Percentiles rank a stretch among this genome's conserved stretches.
phyloP scores from a whole-genome alignment of 306 rosid genomes.

The Prosopis cineraria region DNA sequence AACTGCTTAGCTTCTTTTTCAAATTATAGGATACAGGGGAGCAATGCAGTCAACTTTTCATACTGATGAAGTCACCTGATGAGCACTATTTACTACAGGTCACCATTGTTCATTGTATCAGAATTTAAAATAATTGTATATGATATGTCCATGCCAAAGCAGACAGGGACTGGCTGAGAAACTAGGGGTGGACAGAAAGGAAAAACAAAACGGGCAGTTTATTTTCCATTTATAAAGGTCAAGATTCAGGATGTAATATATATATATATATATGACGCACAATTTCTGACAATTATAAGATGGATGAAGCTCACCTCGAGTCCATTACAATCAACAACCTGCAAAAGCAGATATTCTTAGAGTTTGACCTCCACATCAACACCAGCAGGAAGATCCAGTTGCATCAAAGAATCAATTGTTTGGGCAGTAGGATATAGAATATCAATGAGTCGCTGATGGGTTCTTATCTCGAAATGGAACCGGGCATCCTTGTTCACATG shows the following conservation, averaged over 20 bases:
- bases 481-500: slow-evolving; percentile 95
- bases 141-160: neutral
- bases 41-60: neutral
- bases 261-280: neutral
- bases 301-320: slow-evolving; percentile 7
- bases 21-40: neutral
- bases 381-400: slow-evolving; percentile 96
- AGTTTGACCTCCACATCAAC: slow-evolving; percentile 99
- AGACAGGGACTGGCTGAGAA: neutral
- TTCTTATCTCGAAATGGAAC: slow-evolving; percentile 90
- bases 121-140: neutral
- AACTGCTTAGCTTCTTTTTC: neutral
- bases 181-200: neutral
- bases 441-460: slow-evolving; percentile 97
- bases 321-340: slow-evolving; percentile 10
- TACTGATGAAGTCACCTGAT: neutral
- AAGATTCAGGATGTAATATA: neutral
- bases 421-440: slow-evolving; percentile 94
- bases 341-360: slow-evolving; percentile 38
- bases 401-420: slow-evolving; percentile 95
- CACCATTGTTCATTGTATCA: neutral
- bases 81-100: neutral
- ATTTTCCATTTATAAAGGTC: neutral
- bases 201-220: neutral
- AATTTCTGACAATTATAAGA: neutral